These are phyloP conservation scores for Dendrothele bispora DNA, from an alignment of 768 basidiomycete genomes.

Conservation along the genomic window DNA sequence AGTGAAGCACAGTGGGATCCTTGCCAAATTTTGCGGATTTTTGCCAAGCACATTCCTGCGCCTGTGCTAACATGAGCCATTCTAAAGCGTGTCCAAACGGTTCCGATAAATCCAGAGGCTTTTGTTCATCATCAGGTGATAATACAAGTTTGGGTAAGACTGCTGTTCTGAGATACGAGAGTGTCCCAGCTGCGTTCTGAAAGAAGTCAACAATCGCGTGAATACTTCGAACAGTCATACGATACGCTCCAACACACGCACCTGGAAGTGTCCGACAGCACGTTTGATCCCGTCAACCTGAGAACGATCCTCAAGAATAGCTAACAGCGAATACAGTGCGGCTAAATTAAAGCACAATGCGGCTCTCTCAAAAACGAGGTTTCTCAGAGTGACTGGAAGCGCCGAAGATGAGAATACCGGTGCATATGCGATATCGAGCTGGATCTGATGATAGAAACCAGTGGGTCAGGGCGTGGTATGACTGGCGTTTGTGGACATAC, in stretches of 20 bases:
- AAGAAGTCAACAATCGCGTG: too few species aligned
- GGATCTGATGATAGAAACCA: conserved; percentile 47
- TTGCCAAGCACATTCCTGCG: conserved; percentile 97
- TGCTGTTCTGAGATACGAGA: conserved; percentile 58
- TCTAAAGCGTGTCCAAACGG: conserved; percentile 64
- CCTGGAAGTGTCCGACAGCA: conserved; percentile 72
- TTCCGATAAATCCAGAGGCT: conserved; percentile 64
- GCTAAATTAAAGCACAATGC: conserved; percentile 84
- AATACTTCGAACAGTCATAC: conserved; percentile 2
- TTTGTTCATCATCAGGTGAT: conserved; percentile 49
- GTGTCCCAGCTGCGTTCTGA: conserved; percentile 70
- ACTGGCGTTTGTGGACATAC: conserved; percentile 34
- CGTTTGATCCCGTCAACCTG: conserved; percentile 81
- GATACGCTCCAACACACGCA: conserved; percentile 18
- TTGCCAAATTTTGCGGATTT: conserved; percentile 81
- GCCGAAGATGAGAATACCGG: conserved; percentile 62
- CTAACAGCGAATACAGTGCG: conserved; percentile 82
- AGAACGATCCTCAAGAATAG: conserved; percentile 66
- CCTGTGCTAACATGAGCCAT: conserved; percentile 85
- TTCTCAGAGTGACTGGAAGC: conserved; percentile 63
- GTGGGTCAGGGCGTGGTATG: neutral
- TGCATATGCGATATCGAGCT: conserved; percentile 70
- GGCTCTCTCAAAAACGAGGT: conserved; percentile 81
- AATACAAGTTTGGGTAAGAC: conserved; percentile 53
- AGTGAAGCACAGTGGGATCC: too few species aligned